Base-by-base conservation (phyloP, 2,329 filamentous ascomycete genomes). In the Iodosphaeria phyllophila region DNA sequence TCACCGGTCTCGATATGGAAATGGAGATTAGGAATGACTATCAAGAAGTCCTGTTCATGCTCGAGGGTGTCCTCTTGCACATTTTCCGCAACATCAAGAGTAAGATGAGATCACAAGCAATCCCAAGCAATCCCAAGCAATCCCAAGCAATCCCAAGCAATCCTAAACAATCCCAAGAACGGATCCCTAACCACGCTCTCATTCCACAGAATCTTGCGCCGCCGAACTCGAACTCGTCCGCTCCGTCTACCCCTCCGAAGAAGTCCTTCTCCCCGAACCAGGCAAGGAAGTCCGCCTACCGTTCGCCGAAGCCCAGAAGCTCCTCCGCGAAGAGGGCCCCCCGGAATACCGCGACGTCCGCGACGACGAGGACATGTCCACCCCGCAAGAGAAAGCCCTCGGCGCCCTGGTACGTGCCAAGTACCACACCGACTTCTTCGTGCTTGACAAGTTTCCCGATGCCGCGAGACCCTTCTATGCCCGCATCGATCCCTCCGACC, bases 371-470 rank as follows among this genome's bases (percentile, higher is more conserved):
- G 79, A 89, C 41, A 72, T 86, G 58, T 66, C 55, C 43, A 89
- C 78, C 1, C 72, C 78, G 1, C 74, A 86, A 43, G 79, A 89
- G 49, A 84, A 84, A 54, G 78, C 75, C n/a, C 72, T 95, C 6
- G 89, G 89, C 29, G 73, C 71, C 14, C 62, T 95, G 23, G 70
- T 95, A 36, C 74, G 79, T 29, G 64, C 79, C 40, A 93, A 92
- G 55, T 92, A 76, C 63, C 68, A 76, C 46, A 89, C 83, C 31
- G 89, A 98, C 56, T 95, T 95, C 57, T 95, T 92, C 56, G 74
- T 91, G 13, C 66, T 98, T 33, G 86, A 95, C 60, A 89, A 95
- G 54, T 98, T 92, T 62, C 89, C 89, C 22, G 72, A 89, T 49
- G 60, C 62, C 18, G 79, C 89, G 12, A 70, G 89, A 16, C 86